phyloP scores from a whole-genome alignment of 805 yeast genomes.

The Tetrapisispora fleetii region DNA sequence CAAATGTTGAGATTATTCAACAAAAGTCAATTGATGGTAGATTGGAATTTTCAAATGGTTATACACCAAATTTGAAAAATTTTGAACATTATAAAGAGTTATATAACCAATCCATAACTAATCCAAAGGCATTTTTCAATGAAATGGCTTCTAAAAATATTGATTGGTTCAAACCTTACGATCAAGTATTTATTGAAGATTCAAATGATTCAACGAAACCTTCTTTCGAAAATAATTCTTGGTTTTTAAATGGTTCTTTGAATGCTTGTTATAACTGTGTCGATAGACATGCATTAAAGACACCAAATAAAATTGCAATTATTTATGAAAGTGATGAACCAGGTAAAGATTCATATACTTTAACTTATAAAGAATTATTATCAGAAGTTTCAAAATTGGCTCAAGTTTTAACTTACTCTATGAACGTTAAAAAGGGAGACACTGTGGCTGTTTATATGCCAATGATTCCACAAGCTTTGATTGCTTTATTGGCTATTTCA shows the following conservation, averaged over 20 bases:
- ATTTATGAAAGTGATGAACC: slow-evolving; percentile 79
- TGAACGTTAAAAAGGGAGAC: slow-evolving; percentile 73
- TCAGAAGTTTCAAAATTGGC: slow-evolving; percentile 63
- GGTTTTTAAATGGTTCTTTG: slow-evolving; percentile 74
- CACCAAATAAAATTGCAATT: slow-evolving; percentile 65
- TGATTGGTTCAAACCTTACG: slow-evolving; percentile 73
- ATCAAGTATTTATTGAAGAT: slow-evolving; percentile 37
- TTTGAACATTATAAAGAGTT: slow-evolving; percentile 59
- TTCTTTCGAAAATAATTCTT: slow-evolving; percentile 44
- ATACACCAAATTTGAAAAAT: slow-evolving; percentile 47
- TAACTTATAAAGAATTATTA: slow-evolving; percentile 64
- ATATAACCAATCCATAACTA: slow-evolving; percentile 64
- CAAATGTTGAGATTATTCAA: slow-evolving; percentile 15
- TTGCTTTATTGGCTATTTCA: slow-evolving; percentile 66
- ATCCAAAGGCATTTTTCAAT: slow-evolving; percentile 77
- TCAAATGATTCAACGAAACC: slow-evolving; percentile 18
- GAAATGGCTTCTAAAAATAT: slow-evolving; percentile 62
- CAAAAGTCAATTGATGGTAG: slow-evolving; percentile 17
- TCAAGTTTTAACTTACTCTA: slow-evolving; percentile 46
- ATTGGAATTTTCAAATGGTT: slow-evolving; percentile 12
- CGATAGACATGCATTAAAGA: slow-evolving; percentile 65
- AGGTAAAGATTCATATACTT: slow-evolving; percentile 36
- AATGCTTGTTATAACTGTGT: slow-evolving; percentile 77
- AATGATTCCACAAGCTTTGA: slow-evolving; percentile 73
- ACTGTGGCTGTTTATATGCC: slow-evolving; percentile 82